Evolutionary conservation across 2,329 filamentous ascomycete species (phyloP).

Genomic region (Claviceps maximensis): DNA sequence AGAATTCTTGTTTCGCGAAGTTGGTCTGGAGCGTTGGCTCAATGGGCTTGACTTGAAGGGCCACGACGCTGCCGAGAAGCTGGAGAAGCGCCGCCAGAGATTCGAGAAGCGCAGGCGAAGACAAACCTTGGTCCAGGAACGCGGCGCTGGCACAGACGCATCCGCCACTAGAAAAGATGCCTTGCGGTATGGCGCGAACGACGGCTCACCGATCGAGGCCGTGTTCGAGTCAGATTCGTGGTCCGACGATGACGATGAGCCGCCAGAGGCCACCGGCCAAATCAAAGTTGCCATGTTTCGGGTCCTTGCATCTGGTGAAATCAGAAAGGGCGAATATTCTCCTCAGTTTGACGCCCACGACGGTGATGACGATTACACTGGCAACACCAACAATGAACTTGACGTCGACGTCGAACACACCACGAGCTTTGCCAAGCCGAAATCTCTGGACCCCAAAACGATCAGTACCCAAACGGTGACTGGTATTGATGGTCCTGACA

Average conservation of each 20-base stretch:
- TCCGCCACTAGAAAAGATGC: slow-evolving; percentile 37
- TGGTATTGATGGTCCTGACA: slow-evolving; percentile 88
- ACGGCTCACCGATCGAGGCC: slow-evolving; percentile 59
- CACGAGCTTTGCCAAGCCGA: slow-evolving; percentile 93
- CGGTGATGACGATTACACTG: slow-evolving; percentile 62
- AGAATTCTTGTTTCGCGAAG: slow-evolving; percentile 94
- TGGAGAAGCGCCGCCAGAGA: slow-evolving; percentile 79
- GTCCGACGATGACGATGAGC: slow-evolving; percentile 72
- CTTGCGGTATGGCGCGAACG: slow-evolving; percentile 68
- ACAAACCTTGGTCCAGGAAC: slow-evolving; percentile 36
- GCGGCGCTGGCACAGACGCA: slow-evolving; percentile 19
- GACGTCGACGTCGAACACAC: slow-evolving; percentile 89
- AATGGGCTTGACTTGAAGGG: slow-evolving; percentile 93
- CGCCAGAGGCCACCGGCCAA: slow-evolving; percentile 87
- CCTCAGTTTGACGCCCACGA: slow-evolving; percentile 96
- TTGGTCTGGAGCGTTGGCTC: slow-evolving; percentile 89
- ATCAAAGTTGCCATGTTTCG: slow-evolving; percentile 97
- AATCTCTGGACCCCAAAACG: slow-evolving; percentile 87
- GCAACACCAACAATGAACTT: slow-evolving; percentile 41
- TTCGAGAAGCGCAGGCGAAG: slow-evolving; percentile 55
- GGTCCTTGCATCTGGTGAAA: slow-evolving; percentile 87
- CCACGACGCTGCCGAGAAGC: slow-evolving; percentile 76
- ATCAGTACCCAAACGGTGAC: slow-evolving; percentile 99
- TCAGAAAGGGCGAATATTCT: slow-evolving; percentile 95
- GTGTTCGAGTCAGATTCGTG: slow-evolving; percentile 57